Conservation (phyloP, 2,329 filamentous ascomycete species). For the Trichophyton schoenleinii region DNA sequence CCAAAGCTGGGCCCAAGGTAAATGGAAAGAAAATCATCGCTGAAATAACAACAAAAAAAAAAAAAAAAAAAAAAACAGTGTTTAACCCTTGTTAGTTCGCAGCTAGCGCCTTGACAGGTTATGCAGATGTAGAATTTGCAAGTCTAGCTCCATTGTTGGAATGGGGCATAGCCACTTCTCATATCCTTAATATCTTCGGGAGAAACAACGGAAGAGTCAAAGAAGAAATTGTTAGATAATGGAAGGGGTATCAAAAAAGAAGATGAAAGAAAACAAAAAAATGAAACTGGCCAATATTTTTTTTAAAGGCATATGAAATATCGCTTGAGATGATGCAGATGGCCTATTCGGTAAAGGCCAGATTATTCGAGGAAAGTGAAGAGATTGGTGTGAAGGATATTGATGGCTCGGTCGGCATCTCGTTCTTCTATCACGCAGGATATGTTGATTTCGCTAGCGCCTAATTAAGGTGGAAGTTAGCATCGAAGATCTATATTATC, state of each 20-base stretch:
- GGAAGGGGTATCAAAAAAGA: constrained; percentile 6
- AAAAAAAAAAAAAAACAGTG: neutral
- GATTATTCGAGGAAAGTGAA: constrained; percentile 79
- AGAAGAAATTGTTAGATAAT: constrained; percentile 3
- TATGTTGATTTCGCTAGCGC: constrained; percentile 97
- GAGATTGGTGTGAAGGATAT: constrained; percentile 88
- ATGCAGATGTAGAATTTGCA: constrained; percentile 6
- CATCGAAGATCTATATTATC: neutral
- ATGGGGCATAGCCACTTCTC: constrained; percentile 9
- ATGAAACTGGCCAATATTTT: neutral
- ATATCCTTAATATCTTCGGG: constrained; percentile 5
- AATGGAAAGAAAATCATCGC: neutral
- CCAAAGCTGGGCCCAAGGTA: neutral
- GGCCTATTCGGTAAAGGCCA: neutral
- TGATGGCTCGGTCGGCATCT: constrained; percentile 86
- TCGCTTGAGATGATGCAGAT: neutral
- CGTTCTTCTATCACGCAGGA: constrained; percentile 90
- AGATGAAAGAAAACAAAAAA: neutral
- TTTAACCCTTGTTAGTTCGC: constrained; percentile 14
- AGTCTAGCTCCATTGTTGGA: constrained; percentile 13
- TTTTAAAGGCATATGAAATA: neutral
- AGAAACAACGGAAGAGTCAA: constrained; percentile 6
- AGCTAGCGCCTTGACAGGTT: constrained; percentile 12
- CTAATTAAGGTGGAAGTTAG: constrained; percentile 34
- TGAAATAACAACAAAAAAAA: neutral